A percentile compares a stretch with the other conserved stretches of the same genome.
phyloP scores from a whole-genome alignment of 768 basidiomycete genomes.

The Lentinula edodes region DNA sequence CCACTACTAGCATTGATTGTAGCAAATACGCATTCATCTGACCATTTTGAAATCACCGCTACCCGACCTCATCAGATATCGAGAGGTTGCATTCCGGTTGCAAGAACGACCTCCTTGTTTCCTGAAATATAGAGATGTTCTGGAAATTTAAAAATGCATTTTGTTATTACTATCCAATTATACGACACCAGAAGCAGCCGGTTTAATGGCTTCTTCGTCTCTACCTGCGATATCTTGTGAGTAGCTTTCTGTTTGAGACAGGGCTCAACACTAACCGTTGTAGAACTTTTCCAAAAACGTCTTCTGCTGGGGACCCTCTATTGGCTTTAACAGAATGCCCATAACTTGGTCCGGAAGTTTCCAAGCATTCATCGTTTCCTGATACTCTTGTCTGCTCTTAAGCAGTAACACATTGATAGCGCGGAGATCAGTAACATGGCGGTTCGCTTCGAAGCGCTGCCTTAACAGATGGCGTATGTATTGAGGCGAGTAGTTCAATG shows the following conservation, averaged over 20 bases:
- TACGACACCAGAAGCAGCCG: constrained; percentile 56
- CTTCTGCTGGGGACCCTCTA: constrained; percentile 30
- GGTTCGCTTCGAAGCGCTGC: constrained; percentile 81
- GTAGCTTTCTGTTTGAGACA: neutral
- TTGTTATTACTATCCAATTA: neutral
- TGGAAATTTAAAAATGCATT: neutral
- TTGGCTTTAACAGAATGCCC: constrained; percentile 57
- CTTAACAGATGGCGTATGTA: constrained; percentile 79
- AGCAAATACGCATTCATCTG: too few species aligned
- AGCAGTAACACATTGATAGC: constrained; percentile 82
- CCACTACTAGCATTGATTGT: neutral
- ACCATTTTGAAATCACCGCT: too few species aligned
- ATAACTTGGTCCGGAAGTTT: constrained; percentile 80
- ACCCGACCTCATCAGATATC: too few species aligned
- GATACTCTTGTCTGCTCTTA: constrained; percentile 83
- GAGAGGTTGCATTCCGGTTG: too few species aligned
- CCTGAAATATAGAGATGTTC: neutral
- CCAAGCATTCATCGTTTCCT: constrained; percentile 95
- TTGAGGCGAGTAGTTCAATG: constrained; percentile 72
- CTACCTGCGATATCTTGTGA: constrained; percentile 40
- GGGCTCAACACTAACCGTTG: constrained; percentile 50
- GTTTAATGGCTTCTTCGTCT: constrained; percentile 67
- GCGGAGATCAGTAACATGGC: constrained; percentile 72
- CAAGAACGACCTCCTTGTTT: too few species aligned
- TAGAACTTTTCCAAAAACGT: constrained; percentile 84